These are phyloP conservation scores for Rubia balearica DNA, from an alignment of 305 asterid genomes.

Conservation along the genomic window DNA sequence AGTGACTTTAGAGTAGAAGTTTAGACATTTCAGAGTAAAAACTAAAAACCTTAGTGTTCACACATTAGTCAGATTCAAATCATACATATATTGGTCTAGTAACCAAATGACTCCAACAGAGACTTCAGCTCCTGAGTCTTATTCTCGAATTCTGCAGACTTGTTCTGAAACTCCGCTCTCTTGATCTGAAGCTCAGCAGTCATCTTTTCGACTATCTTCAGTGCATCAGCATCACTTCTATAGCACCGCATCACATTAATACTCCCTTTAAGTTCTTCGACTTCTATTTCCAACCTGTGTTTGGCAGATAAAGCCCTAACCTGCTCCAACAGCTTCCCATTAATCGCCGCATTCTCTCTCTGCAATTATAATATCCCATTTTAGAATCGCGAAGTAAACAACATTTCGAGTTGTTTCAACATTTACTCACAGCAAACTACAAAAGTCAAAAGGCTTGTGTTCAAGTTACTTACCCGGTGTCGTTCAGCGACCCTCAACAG, in stretches of 20 bases:
- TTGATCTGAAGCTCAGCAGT: slow-evolving; percentile 32
- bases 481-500: slow-evolving; percentile 9
- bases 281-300: slow-evolving; percentile 76
- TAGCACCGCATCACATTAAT: slow-evolving; percentile 65
- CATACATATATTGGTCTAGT: too few relatives aligned
- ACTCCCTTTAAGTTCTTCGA: slow-evolving; percentile 57
- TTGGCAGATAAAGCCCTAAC: slow-evolving; percentile 61
- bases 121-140: slow-evolving; percentile 36
- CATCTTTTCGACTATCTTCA: slow-evolving; percentile 52
- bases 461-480: slow-evolving; percentile 10
- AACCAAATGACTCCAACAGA: slow-evolving; percentile 21
- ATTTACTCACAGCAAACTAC: too few relatives aligned
- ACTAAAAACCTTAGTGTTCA: too few relatives aligned
- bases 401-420: too few relatives aligned
- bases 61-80: too few relatives aligned
- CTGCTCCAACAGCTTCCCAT: slow-evolving; percentile 50
- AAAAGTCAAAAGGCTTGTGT: too few relatives aligned
- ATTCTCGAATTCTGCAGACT: slow-evolving; percentile 44
- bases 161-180: slow-evolving; percentile 30
- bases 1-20: too few relatives aligned
- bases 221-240: slow-evolving; percentile 67
- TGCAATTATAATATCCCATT: neutral
- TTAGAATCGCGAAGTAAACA: too few relatives aligned
- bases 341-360: slow-evolving; percentile 74
- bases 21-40: too few relatives aligned